These are phyloP conservation scores for Saturnispora gosingensis DNA, from an alignment of 805 yeast species.

Conservation along the genomic window DNA sequence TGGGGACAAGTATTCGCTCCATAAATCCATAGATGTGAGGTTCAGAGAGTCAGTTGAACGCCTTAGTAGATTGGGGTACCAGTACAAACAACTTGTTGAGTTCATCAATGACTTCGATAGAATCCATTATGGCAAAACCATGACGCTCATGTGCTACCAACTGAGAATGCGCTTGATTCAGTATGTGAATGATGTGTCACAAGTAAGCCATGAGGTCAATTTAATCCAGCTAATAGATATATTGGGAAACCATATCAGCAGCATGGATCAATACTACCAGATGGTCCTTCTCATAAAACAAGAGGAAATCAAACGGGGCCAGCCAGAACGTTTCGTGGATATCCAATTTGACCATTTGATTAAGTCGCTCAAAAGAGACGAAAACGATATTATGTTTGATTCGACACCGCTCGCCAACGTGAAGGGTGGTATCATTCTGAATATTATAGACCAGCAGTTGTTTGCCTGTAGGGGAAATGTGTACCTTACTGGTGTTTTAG, in stretches of 20 bases:
- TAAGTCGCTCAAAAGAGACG: slow-evolving; percentile 31
- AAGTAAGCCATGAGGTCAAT: slow-evolving; percentile 36
- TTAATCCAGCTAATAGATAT: slow-evolving; percentile 21
- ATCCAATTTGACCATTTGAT: slow-evolving; percentile 27
- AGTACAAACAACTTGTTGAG: slow-evolving; percentile 45
- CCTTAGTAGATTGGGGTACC: slow-evolving; percentile 53
- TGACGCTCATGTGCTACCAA: slow-evolving; percentile 62
- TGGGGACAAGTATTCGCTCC: slow-evolving; percentile 69
- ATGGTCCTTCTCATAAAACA: slow-evolving; percentile 24
- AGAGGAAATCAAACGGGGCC: slow-evolving; percentile 34
- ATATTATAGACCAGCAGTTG: slow-evolving; percentile 50
- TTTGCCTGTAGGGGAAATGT: slow-evolving; percentile 58
- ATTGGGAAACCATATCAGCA: neutral
- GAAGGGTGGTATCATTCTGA: slow-evolving; percentile 72
- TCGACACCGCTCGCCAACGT: slow-evolving; percentile 42
- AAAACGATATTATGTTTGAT: slow-evolving; percentile 38
- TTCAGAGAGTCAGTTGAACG: slow-evolving; percentile 60
- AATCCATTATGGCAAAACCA: slow-evolving; percentile 53
- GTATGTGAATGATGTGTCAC: slow-evolving; percentile 26
- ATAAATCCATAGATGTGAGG: slow-evolving; percentile 63
- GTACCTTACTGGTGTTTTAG: slow-evolving; percentile 42
- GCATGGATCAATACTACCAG: neutral
- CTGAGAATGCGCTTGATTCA: slow-evolving; percentile 37
- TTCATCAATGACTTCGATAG: slow-evolving; percentile 55
- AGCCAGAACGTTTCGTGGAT: slow-evolving; percentile 22